Percentiles rank a stretch among this genome's conserved stretches.
These are phyloP conservation scores for Cystofilobasidium capitatum DNA, from an alignment of 768 basidiomycete genomes.

Conservation along the genomic window DNA sequence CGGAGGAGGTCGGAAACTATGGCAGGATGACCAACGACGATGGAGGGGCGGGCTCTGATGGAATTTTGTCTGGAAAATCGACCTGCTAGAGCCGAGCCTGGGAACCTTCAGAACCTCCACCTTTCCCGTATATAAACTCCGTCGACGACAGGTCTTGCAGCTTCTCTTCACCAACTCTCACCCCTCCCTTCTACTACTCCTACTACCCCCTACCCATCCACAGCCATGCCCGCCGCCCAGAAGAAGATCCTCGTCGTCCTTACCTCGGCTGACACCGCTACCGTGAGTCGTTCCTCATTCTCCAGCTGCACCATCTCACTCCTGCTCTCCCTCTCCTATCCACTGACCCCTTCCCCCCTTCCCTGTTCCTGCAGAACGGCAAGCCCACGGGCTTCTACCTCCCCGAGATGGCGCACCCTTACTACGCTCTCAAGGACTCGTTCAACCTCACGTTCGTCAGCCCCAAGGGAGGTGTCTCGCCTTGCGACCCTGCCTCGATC, in stretches of 20 bases:
- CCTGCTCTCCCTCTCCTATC: not conserved
- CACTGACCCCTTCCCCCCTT: not conserved
- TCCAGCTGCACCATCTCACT: slow-evolving; percentile 25
- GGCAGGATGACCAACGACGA: too few species aligned
- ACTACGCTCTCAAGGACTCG: slow-evolving; percentile 49
- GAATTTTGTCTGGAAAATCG: too few species aligned
- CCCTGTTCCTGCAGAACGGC: not conserved
- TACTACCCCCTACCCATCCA: too few species aligned
- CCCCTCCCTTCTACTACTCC: too few species aligned
- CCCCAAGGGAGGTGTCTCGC: slow-evolving; percentile 55
- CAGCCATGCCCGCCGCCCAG: slow-evolving; percentile 2
- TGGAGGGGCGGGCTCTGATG: too few species aligned
- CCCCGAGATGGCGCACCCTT: slow-evolving; percentile 53
- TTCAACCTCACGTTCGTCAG: slow-evolving; percentile 51
- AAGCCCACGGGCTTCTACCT: slow-evolving; percentile 3
- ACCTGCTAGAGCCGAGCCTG: too few species aligned
- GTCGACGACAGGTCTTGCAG: too few species aligned
- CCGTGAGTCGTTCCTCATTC: slow-evolving; percentile 24
- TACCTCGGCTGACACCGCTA: slow-evolving; percentile 56
- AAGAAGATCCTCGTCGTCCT: slow-evolving; percentile 57
- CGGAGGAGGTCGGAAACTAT: too few species aligned
- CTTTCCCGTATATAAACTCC: too few species aligned
- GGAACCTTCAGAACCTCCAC: too few species aligned
- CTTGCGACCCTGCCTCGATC: slow-evolving; percentile 47
- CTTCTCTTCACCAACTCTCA: too few species aligned